Evolutionary conservation across 345 rosid genomes (phyloP), one percentile per base, ranked within the genome.

Genomic region (Aquilaria malaccensis): DNA sequence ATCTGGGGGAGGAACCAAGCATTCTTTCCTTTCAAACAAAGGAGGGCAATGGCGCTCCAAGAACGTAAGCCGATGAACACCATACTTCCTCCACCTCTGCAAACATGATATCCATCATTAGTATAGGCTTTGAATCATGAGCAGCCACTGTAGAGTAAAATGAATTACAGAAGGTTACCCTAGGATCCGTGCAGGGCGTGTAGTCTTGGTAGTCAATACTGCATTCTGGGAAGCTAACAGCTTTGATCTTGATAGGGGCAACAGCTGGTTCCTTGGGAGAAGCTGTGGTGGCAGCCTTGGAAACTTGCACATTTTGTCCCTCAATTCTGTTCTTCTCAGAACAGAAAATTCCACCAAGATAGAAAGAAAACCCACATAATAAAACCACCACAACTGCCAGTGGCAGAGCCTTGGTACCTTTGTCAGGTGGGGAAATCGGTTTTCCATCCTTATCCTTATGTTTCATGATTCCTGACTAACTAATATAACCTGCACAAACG

Each of bases 131-230:
- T 41, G 14, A 55, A 29, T 31, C 45, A 47, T 32, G 48, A 30
- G 37, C 9, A 48, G 52, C 45, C 13, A 6, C 30, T 15, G 41
- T 3, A 52, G 32, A 13, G 62, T 6, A 7, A 66, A 60, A 59
- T 1, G 11, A 11, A 30, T n/a, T 33, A 33, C 4, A 11, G 32
- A 62, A 41, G 15, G 1, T 52, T 80, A 90, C 99, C 95, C 67
- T 86, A 61, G 99, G 99, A 83, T 94, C 96, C 0, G 99, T 94
- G 83, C 99, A 94, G 0, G 99, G 97, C 62, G 99, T 94, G 85
- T 87, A 86, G 69, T 94, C 99, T 72, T 94, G 99, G 69, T 74
- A 90, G 63, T 85, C 83, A 33, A 63, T 72, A 72, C 88, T 81
- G 83, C 99, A 94, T 76, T 90, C 92, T 0, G 86, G 79, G 68